Conservation (phyloP, 257 asterid species). For the Coffea eugenioides region DNA sequence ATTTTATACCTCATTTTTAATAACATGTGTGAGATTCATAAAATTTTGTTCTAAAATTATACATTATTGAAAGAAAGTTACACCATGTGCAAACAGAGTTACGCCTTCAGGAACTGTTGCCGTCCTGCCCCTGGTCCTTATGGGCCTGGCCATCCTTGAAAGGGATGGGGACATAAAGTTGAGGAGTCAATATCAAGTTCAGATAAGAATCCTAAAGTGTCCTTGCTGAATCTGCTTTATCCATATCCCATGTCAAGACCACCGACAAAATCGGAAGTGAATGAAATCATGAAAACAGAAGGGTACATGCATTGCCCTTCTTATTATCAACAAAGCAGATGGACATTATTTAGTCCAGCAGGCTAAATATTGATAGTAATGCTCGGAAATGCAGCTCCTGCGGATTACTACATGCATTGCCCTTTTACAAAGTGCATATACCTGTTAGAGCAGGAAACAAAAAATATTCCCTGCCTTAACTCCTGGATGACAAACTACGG, state of each 20-base stretch:
- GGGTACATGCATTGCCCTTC: no score
- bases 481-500: background rate
- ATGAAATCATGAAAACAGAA: background rate
- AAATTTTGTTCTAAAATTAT: no score
- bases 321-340: background rate
- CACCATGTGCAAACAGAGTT: no score
- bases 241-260: background rate
- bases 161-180: background rate
- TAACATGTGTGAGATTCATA: no score
- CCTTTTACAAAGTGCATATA: background rate
- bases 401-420: background rate
- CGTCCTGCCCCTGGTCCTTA: no score
- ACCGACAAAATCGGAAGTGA: conserved; percentile 12
- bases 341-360: background rate
- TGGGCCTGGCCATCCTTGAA: background rate
- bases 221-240: background rate
- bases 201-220: background rate
- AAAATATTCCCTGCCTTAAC: background rate
- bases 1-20: no score
- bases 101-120: no score
- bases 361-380: no score
- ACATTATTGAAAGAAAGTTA: no score
- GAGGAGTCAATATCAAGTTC: background rate
- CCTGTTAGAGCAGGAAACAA: background rate
- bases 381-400: background rate